Base-by-base conservation (phyloP, 768 basidiomycete genomes). In the Termitomyces sp. region DNA sequence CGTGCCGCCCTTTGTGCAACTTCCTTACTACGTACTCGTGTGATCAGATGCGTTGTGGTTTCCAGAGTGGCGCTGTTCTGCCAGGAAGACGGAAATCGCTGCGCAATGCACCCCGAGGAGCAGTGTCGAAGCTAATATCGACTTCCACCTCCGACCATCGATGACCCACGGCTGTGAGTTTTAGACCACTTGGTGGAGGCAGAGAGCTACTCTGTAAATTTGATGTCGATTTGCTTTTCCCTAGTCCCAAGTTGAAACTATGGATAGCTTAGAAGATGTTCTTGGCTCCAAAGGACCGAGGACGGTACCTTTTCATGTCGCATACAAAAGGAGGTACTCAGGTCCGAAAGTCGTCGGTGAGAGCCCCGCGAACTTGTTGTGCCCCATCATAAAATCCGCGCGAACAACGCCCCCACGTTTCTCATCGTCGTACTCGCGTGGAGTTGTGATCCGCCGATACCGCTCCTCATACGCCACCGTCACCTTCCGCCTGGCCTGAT, bases 371-470 rank as follows among this genome's bases (percentile, higher is more conserved):
- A 84, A 82, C 37, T 65, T 68, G 1, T 71, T 76, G 12, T 66
- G 68, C 5, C 74, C 77, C 65, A 77, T 72, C 51, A 86, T 69
- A 64, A 85, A 85, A 66, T 87, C 85, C 4, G 86, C 76, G 53
- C 84, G 73, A 64, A 78, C 81, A 60, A 86, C 72, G 0, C 82
- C 83, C 51, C 75, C 75, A 4, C 65, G 68, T 61, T 78, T 77
- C 73, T 85, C 83, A 41, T 73, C 72, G 20, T 73, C 75, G 42
- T 75, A 73, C 0, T 66, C 71, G 34, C 66, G 66, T 4, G 68
- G 62, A 20, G 70, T 70, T 0, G 66, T 62, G 12, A 75, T 70
- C 5, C 77, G 70, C 9, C 72, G 58, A 61, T 77, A 82, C 8
- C 85, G 75, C 16, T 63, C 58, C 60, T 77, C 76, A 64, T 82